A percentile compares a stretch with the other conserved stretches of the same genome.
Evolutionary conservation across 2,329 filamentous ascomycete genomes (phyloP).

Genomic region (Epichloe scottii): DNA sequence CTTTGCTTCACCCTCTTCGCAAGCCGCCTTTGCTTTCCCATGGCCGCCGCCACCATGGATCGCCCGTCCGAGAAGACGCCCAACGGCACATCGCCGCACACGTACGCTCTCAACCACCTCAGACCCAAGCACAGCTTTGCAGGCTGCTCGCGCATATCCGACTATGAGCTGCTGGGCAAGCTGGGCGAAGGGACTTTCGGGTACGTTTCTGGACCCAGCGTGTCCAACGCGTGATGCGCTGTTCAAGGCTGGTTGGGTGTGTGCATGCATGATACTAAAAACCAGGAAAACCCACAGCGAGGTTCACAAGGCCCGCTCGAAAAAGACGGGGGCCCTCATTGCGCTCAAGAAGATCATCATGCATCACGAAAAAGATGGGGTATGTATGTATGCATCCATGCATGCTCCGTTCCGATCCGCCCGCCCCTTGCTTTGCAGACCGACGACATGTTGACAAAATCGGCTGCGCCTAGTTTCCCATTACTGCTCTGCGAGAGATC

Average conservation of each 20-base stretch:
- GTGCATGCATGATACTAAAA: too few species aligned
- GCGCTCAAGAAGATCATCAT: conserved; percentile 98
- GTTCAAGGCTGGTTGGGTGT: too few species aligned
- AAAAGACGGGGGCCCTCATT: conserved; percentile 60
- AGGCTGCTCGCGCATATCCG: conserved; percentile 72
- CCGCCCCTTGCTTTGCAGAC: too few species aligned
- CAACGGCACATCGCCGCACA: conserved; percentile 36
- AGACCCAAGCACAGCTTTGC: conserved; percentile 51
- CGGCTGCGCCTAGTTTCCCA: conserved; percentile 61
- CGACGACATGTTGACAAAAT: neutral
- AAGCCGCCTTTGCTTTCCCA: too few species aligned
- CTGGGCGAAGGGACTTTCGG: conserved; percentile 94
- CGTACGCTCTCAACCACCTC: conserved; percentile 44
- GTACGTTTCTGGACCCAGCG: conserved; percentile 30
- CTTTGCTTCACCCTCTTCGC: too few species aligned
- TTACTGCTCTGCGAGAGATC: conserved; percentile 92
- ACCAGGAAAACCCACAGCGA: conserved; percentile 39
- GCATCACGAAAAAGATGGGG: conserved; percentile 97
- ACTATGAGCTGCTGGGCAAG: conserved; percentile 71
- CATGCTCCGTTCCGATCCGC: neutral
- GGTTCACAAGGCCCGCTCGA: conserved; percentile 78
- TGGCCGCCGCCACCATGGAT: conserved; percentile 16
- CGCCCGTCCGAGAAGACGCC: conserved; percentile 17
- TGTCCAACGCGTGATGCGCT: neutral
- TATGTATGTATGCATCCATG: too few species aligned